phyloP scores from a whole-genome alignment of 2,329 filamentous ascomycete species.

The Nigrograna mackinnonii region DNA sequence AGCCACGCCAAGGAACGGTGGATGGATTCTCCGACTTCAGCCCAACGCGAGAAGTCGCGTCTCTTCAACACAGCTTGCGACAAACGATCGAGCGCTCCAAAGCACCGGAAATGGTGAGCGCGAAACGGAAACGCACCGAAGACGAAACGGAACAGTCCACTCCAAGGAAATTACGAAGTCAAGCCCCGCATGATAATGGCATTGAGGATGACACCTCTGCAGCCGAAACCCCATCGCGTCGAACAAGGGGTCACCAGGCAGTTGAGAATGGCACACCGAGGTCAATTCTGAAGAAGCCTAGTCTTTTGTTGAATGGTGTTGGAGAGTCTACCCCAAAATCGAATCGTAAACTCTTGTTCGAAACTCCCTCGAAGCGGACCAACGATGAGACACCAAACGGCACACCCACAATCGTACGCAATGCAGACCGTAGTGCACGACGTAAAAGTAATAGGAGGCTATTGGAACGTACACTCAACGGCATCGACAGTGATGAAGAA shows the following conservation, averaged over 20 bases:
- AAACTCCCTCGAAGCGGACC: slow-evolving; percentile 44
- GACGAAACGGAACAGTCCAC: slow-evolving; percentile 21
- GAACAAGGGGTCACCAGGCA: slow-evolving; percentile 20
- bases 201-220: slow-evolving; percentile 18
- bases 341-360: slow-evolving; percentile 50
- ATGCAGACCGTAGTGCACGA: slow-evolving; percentile 82
- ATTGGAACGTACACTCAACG: slow-evolving; percentile 70
- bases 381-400: slow-evolving; percentile 35
- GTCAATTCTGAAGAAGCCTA: slow-evolving; percentile 37
- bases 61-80: slow-evolving; percentile 4
- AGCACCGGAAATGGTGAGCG: slow-evolving; percentile 36
- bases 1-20: slow-evolving; percentile 1
- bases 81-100: slow-evolving; percentile 4
- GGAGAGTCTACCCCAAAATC: slow-evolving; percentile 46
- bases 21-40: slow-evolving; percentile 10
- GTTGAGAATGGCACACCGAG: slow-evolving; percentile 32
- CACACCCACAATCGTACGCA: slow-evolving; percentile 68
- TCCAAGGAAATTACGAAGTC: slow-evolving; percentile 31
- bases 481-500: slow-evolving; percentile 69
- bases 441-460: slow-evolving; percentile 81
- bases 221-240: slow-evolving; percentile 34
- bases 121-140: slow-evolving; percentile 31
- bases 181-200: slow-evolving; percentile 12
- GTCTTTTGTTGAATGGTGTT: slow-evolving; percentile 16
- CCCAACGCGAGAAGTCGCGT: slow-evolving; percentile 27